Base-by-base conservation (phyloP, 345 rosid species). In the Acer yangbiense region DNA sequence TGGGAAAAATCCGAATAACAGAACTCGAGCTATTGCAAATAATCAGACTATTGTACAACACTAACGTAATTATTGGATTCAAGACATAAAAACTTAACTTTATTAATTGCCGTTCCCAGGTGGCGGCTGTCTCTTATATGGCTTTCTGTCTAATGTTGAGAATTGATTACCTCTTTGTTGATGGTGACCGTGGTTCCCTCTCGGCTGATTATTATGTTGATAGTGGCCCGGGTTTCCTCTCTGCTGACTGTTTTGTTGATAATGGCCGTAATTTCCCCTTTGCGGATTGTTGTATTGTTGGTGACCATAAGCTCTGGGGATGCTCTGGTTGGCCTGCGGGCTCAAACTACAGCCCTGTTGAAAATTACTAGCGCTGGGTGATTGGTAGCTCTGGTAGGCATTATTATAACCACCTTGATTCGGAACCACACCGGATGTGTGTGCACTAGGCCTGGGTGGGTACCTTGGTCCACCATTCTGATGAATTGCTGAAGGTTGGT, bases 301-400 rank as follows among this genome's bases (percentile, higher is more conserved):
- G 32, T 83, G 82, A 63, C 74, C 77, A 71, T 78, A 85, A 13
- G 88, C 89, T 70, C 86, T 71, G 43, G 88, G 80, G 21, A 69
- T 41, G 25, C 74, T 77, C 55, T 81, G 90, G 85, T 81, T 78
- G 62, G 81, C 79, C 10, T 75, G 85, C 18, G 85, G 86, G 20
- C 78, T 78, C 35, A 81, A 81, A 58, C 87, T 76, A 67, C 81
- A 80, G 52, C 73, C 80, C 84, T 76, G 87, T 52, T 82, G 83
- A 69, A 74, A 63, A 74, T 78, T 74, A 35, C 77, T 82, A 55
- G 60, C 75, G 57, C 83, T 75, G 54, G 81, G 84, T 52, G 89
- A 78, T 52, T 80, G 82, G 76, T 81, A 84, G 46, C 82, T 84
- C 29, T 77, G 89, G 76, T 77, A 67, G 69, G 73, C 72, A 60